Evolutionary conservation across 1,139 yeast genomes (phyloP).

Genomic region (Pichia terricola): DNA sequence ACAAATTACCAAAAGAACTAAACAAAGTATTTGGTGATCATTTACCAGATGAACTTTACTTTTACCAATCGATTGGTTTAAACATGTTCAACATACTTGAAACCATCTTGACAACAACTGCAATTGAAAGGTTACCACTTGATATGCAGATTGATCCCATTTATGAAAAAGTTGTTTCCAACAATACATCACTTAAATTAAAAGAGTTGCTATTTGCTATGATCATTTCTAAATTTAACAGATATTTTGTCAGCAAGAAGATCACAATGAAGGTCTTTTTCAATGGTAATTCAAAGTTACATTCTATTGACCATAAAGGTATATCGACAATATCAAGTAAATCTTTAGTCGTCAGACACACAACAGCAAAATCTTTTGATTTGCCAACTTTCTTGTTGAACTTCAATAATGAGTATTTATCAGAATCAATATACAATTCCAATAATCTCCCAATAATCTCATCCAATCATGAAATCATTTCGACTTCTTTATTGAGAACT

Average conservation of each 20-base stretch:
- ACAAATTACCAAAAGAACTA: constrained; percentile 52
- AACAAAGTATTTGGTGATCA: constrained; percentile 80
- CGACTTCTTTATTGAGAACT: constrained; percentile 52
- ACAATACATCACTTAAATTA: constrained; percentile 35
- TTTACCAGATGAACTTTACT: constrained; percentile 78
- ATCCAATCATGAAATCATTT: constrained; percentile 43
- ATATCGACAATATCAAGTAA: constrained; percentile 12
- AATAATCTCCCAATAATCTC: constrained; percentile 26
- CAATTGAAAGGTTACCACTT: constrained; percentile 58
- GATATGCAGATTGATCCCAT: constrained; percentile 53
- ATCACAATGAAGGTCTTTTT: constrained; percentile 54
- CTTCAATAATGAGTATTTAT: constrained; percentile 17
- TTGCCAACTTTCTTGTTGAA: constrained; percentile 16
- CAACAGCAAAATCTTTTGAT: constrained; percentile 23
- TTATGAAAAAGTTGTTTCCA: constrained; percentile 46
- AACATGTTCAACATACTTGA: constrained; percentile 58
- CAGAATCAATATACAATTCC: constrained; percentile 9
- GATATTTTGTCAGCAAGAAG: constrained; percentile 78
- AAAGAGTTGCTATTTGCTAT: constrained; percentile 59
- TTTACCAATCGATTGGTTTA: constrained; percentile 73
- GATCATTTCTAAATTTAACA: constrained; percentile 62
- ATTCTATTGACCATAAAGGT: constrained; percentile 45
- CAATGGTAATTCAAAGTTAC: constrained; percentile 32
- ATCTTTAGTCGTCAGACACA: constrained; percentile 19
- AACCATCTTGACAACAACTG: constrained; percentile 56